Conservation (phyloP, 345 rosid species). For the Carallia brachiata region DNA sequence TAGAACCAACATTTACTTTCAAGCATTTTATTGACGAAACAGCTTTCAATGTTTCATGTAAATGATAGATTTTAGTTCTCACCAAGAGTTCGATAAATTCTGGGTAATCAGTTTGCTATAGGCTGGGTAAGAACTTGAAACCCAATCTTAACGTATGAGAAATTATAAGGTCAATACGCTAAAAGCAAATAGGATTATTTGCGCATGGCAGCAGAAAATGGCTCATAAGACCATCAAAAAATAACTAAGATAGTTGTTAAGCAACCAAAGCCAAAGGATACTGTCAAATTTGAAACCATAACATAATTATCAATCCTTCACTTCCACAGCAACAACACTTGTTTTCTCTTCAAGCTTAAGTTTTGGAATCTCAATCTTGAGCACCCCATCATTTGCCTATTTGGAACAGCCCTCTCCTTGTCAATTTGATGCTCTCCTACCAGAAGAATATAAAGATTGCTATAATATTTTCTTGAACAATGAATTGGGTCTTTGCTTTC, state of each 20-base stretch:
- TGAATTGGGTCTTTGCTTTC: background rate
- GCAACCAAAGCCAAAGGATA: no score
- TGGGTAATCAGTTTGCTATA: slow-evolving; percentile 59
- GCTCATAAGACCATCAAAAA: no score
- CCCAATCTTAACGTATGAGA: slow-evolving; percentile 75
- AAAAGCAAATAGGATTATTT: background rate
- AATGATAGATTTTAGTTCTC: slow-evolving; percentile 80
- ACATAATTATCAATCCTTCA: background rate
- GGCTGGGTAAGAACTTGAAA: slow-evolving; percentile 95
- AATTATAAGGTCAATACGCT: slow-evolving; percentile 10
- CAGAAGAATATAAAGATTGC: slow-evolving; percentile 1
- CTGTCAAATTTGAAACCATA: no score
- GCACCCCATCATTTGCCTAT: slow-evolving; percentile 14
- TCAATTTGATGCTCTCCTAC: slow-evolving; percentile 5
- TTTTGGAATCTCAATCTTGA: slow-evolving; percentile 10
- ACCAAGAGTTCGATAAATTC: slow-evolving; percentile 73
- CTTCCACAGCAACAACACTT: background rate
- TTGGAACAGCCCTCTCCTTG: slow-evolving; percentile 5
- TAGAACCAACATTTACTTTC: slow-evolving; percentile 13
- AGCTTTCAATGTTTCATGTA: slow-evolving; percentile 87
- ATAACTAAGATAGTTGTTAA: no score
- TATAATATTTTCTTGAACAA: background rate
- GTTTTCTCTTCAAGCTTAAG: background rate
- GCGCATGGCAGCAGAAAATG: background rate
- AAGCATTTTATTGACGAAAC: slow-evolving; percentile 96